phyloP scores from a whole-genome alignment of 2,329 filamentous ascomycete genomes.

The Leptographium lundbergii region DNA sequence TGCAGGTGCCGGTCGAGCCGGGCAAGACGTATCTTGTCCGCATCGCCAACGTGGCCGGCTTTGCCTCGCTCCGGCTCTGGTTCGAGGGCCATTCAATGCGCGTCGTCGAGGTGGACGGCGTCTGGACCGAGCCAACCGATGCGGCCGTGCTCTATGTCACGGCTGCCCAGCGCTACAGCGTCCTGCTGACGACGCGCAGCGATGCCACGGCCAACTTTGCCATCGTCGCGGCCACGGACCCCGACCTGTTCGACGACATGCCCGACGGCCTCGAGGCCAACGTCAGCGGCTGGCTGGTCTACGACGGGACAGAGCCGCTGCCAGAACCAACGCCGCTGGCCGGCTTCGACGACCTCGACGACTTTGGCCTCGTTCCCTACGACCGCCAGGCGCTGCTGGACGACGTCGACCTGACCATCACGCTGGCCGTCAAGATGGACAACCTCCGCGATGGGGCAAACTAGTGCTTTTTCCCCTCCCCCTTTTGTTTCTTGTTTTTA shows the following conservation, averaged over 20 bases:
- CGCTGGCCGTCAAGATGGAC: slow-evolving; percentile 52
- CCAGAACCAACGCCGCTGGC: slow-evolving; percentile 42
- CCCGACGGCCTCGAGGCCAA: slow-evolving; percentile 57
- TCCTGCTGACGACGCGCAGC: slow-evolving; percentile 52
- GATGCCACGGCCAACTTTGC: slow-evolving; percentile 51
- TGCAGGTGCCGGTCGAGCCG: slow-evolving; percentile 46
- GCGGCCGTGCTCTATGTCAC: slow-evolving; percentile 53
- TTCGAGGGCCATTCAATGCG: slow-evolving; percentile 54
- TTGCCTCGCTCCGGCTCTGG: slow-evolving; percentile 53
- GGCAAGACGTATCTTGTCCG: slow-evolving; percentile 61
- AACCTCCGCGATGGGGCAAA: slow-evolving; percentile 54
- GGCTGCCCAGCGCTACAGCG: slow-evolving; percentile 53
- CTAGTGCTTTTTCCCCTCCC: slow-evolving; percentile 33
- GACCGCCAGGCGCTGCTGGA: slow-evolving; percentile 50
- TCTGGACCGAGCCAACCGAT: slow-evolving; percentile 49
- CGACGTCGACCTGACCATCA: slow-evolving; percentile 49
- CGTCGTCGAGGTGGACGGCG: slow-evolving; percentile 61
- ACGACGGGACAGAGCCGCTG: slow-evolving; percentile 33
- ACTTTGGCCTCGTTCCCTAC: slow-evolving; percentile 56
- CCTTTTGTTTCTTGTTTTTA: slow-evolving; percentile 7
- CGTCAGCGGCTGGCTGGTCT: slow-evolving; percentile 50
- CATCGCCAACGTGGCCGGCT: slow-evolving; percentile 61
- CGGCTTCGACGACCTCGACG: slow-evolving; percentile 54
- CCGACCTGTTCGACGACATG: slow-evolving; percentile 54
- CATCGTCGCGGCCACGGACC: slow-evolving; percentile 58